phyloP scores from a whole-genome alignment of 306 rosid genomes.

The Nissolia schottii region DNA sequence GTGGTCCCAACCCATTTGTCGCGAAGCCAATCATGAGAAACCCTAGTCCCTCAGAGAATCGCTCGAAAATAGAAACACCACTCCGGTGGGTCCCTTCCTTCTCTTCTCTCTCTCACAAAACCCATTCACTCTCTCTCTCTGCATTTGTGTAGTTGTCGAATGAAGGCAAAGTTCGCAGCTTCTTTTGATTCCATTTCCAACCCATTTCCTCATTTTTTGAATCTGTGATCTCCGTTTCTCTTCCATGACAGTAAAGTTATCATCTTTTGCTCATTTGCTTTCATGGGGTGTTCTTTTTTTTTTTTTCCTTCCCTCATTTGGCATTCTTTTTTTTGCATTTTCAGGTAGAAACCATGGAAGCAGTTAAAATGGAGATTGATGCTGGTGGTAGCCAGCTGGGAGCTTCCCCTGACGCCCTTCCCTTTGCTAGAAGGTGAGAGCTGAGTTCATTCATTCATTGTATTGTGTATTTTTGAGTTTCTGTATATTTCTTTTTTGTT shows the following conservation, averaged over 20 bases:
- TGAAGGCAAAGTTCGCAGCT: neutral
- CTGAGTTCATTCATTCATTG: no score
- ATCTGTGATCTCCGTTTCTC: neutral
- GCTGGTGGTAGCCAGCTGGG: neutral
- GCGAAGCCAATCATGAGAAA: no score
- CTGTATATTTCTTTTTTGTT: no score
- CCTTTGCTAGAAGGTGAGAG: conserved; percentile 75
- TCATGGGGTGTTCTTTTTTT: neutral
- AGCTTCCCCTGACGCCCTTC: conserved; percentile 36
- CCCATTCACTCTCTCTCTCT: neutral
- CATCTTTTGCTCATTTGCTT: neutral
- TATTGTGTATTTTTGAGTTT: neutral
- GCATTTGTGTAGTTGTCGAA: neutral
- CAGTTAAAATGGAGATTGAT: conserved; percentile 25
- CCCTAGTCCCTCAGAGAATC: no score
- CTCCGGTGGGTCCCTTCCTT: no score
- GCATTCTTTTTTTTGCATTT: no score
- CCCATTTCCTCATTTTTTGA: neutral
- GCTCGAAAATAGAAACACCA: no score
- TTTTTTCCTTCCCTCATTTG: no score
- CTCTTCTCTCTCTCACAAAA: no score
- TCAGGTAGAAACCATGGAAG: conserved; percentile 29
- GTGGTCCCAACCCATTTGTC: no score
- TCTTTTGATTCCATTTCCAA: neutral
- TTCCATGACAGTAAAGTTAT: neutral